These are phyloP conservation scores for Cordyceps cicadae DNA, from an alignment of 2,329 filamentous ascomycete genomes.

Conservation along the genomic window DNA sequence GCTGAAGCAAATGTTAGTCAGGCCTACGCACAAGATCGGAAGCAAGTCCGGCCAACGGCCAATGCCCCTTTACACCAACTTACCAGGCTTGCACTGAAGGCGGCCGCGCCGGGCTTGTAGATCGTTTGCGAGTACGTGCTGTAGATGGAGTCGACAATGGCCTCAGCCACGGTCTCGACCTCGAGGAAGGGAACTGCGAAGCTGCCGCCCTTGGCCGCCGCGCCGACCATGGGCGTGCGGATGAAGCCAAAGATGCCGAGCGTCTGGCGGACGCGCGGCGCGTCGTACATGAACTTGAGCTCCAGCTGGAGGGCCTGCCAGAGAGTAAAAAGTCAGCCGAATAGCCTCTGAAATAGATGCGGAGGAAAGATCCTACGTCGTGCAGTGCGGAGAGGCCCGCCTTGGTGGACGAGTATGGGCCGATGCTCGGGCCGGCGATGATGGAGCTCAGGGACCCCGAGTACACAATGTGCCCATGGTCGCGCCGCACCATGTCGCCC, in stretches of 20 bases:
- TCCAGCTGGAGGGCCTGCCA: conserved; percentile 23
- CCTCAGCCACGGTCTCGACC: conserved; percentile 25
- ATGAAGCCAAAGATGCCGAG: conserved; percentile 25
- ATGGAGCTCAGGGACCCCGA: conserved; percentile 51
- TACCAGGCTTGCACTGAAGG: conserved; percentile 21
- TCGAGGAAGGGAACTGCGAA: conserved; percentile 25
- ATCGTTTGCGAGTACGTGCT: conserved; percentile 24
- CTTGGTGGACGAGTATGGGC: conserved; percentile 54
- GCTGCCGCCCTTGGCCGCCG: conserved; percentile 17
- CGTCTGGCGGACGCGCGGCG: conserved; percentile 21
- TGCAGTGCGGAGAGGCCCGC: conserved; percentile 24
- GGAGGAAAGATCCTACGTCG: conserved; percentile 15
- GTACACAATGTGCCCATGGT: conserved; percentile 59
- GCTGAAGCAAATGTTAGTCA: conserved; percentile 7
- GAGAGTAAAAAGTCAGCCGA: background rate
- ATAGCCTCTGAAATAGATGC: background rate
- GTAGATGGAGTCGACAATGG: conserved; percentile 21
- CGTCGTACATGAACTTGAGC: conserved; percentile 22
- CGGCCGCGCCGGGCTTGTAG: conserved; percentile 22
- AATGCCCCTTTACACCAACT: conserved; percentile 11
- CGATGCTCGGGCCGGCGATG: conserved; percentile 43
- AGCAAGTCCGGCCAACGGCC: background rate
- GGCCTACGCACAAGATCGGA: background rate
- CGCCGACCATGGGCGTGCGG: conserved; percentile 22
- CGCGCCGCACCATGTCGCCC: conserved; percentile 44